Evolutionary conservation across 2,329 filamentous ascomycete species (phyloP), one percentile per base, ranked within the genome.

Genomic region (Catunica adiposa): DNA sequence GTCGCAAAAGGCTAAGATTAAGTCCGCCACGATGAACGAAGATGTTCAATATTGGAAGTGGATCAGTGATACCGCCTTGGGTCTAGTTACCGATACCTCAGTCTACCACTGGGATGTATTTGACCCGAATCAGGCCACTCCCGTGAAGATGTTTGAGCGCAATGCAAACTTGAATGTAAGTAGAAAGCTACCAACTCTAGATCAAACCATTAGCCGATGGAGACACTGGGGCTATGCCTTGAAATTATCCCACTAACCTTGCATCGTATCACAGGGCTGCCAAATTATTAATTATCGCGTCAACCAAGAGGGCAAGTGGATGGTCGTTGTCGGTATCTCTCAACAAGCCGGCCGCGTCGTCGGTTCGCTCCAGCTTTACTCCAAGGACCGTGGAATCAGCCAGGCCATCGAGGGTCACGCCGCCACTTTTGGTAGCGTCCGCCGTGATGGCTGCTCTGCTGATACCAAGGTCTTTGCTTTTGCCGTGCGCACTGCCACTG

Each of bases 261-360:
- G 2, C 55, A 34, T 34, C 29, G 37, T 34, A 15, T 50, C n/a
- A 11, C 64, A 94, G 87, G 85, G 84, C 62, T 94, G 88, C 71
- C 92, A 98, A 80, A 98, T 98, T 70, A 98, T 98, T 79, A 98
- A 97, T 74, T 98, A 98, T 73, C 88, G 90, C 63, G 86, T 94
- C 63, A 96, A 90, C 69, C 81, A 83, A 61, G 90, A 98, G 62
- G 88, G 89, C 68, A 95, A 95, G 71, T 98, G 92, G 92, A 94
- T 94, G 83, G 89, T 94, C 29, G 83, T 96, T 56, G 89, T 98
- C 58, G 92, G 92, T 64, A 98, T 98, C 64, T 89, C 89, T 58
- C 87, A 89, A 67, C 86, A 94, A 66, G 83, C 89, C 67, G 90
- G 89, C 57, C 87, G 92, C 59, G 89, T 98, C 44, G 89, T 94